Evolutionary conservation across 192 early-diverging fungal genomes (phyloP).

Genomic region (Entomortierella beljakovae): DNA sequence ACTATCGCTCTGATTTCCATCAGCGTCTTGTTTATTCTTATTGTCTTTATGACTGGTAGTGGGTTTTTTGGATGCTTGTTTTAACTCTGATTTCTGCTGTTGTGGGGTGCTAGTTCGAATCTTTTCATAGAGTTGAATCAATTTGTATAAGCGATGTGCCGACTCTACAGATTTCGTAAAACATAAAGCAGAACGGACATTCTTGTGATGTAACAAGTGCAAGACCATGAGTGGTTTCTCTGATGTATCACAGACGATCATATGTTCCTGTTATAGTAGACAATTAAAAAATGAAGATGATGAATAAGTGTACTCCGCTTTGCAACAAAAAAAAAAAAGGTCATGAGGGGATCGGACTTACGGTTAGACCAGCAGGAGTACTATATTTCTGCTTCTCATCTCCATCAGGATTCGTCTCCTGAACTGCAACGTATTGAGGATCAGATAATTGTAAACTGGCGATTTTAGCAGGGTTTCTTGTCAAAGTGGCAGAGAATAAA

Average conservation of each 20-base stretch:
- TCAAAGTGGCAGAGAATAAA: slow-evolving; percentile 95
- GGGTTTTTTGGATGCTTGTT: background rate
- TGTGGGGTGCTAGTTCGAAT: slow-evolving; percentile 13
- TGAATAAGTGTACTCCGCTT: background rate
- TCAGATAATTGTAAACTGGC: slow-evolving; percentile 82
- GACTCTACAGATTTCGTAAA: slow-evolving; percentile 95
- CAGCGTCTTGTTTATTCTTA: slow-evolving; percentile 1
- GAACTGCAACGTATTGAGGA: slow-evolving; percentile 88
- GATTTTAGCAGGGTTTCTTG: slow-evolving; percentile 93
- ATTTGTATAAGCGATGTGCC: slow-evolving; percentile 82
- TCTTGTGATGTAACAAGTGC: slow-evolving; percentile 77
- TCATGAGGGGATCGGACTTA: slow-evolving; percentile 18
- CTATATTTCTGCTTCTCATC: slow-evolving; percentile 61
- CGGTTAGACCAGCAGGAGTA: slow-evolving; percentile 64
- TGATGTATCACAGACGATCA: slow-evolving; percentile 70
- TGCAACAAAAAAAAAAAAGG: slow-evolving; percentile 3
- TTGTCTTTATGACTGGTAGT: background rate
- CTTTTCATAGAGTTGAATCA: slow-evolving; percentile 72
- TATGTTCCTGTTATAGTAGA: slow-evolving; percentile 70
- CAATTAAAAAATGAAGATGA: background rate
- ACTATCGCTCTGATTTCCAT: background rate
- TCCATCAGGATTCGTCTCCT: slow-evolving; percentile 58
- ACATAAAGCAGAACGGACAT: slow-evolving; percentile 74
- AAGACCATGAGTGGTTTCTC: slow-evolving; percentile 90
- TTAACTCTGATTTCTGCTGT: background rate